These are phyloP conservation scores for Metschnikowia matae DNA, from an alignment of 805 yeast genomes.

Conservation along the genomic window DNA sequence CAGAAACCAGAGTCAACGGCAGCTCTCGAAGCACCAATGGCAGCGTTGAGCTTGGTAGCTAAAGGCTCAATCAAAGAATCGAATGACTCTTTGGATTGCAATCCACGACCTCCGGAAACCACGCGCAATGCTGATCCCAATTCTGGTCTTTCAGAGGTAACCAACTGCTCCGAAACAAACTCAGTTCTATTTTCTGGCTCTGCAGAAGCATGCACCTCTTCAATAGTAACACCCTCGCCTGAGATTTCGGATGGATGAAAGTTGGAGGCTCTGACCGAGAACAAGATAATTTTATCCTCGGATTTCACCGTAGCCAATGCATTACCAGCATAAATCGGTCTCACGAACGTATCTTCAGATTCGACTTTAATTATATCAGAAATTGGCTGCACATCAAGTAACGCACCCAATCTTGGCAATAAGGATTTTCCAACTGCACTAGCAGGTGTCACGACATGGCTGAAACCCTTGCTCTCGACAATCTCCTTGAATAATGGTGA, in stretches of 20 bases:
- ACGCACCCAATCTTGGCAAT: conserved; percentile 82
- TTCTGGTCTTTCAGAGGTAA: conserved; percentile 85
- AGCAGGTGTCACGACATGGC: conserved; percentile 76
- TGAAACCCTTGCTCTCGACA: conserved; percentile 43
- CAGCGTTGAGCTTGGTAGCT: conserved; percentile 82
- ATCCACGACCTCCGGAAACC: conserved; percentile 92
- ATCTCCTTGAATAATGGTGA: conserved; percentile 60
- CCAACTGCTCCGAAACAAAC: conserved; percentile 73
- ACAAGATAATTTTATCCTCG: conserved; percentile 57
- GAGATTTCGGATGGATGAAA: conserved; percentile 46
- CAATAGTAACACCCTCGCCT: conserved; percentile 39
- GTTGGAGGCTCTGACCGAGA: conserved; percentile 83
- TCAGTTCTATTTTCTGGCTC: conserved; percentile 42
- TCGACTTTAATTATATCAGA: conserved; percentile 74
- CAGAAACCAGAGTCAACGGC: conserved; percentile 96
- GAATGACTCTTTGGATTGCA: conserved; percentile 85
- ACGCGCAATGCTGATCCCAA: conserved; percentile 77
- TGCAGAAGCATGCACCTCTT: conserved; percentile 39
- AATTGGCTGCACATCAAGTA: conserved; percentile 81
- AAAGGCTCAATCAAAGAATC: conserved; percentile 73
- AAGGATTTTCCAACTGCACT: conserved; percentile 86
- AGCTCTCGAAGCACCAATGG: conserved; percentile 96
- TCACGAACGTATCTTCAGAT: conserved; percentile 66
- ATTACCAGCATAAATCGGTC: conserved; percentile 97
- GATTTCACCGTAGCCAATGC: conserved; percentile 79